Evolutionary conservation across 1,284 basidiomycete genomes (phyloP).

Genomic region (Filobasidium uniguttulatum): DNA sequence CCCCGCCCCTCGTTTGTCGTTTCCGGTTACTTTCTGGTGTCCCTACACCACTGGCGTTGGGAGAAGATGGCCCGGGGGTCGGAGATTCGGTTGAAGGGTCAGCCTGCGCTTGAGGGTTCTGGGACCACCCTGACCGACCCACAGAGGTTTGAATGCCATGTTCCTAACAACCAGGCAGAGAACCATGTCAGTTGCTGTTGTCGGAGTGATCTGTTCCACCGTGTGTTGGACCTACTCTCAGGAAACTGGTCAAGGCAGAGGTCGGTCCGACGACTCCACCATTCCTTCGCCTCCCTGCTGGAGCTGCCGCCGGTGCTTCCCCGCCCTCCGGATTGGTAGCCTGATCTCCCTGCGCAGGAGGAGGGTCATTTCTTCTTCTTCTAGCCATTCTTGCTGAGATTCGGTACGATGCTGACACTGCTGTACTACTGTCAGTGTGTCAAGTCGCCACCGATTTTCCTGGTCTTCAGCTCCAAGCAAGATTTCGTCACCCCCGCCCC

Average conservation of each 20-base stretch:
- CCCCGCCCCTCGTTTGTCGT: slow-evolving; percentile 19
- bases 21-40: slow-evolving; percentile 13
- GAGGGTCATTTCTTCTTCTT: too few relatives aligned
- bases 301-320: background rate
- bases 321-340: background rate
- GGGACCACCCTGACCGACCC: slow-evolving; percentile 17
- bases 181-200: too few relatives aligned
- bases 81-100: background rate
- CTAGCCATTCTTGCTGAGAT: too few relatives aligned
- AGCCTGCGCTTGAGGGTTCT: background rate
- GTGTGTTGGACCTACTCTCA: slow-evolving; percentile 49
- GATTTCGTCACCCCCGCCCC: too few relatives aligned
- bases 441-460: too few relatives aligned
- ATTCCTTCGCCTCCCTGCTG: slow-evolving; percentile 7
- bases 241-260: slow-evolving; percentile 81
- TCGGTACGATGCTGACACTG: too few relatives aligned
- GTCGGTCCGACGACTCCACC: slow-evolving; percentile 62
- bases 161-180: slow-evolving; percentile 23
- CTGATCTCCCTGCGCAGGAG: background rate
- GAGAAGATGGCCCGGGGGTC: slow-evolving; percentile 15
- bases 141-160: slow-evolving; percentile 34
- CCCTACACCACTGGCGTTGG: background rate
- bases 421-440: too few relatives aligned
- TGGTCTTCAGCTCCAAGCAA: too few relatives aligned
- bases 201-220: too few relatives aligned